These are phyloP conservation scores for Irpex lacteus DNA, from an alignment of 1,284 basidiomycete genomes.

Conservation along the genomic window DNA sequence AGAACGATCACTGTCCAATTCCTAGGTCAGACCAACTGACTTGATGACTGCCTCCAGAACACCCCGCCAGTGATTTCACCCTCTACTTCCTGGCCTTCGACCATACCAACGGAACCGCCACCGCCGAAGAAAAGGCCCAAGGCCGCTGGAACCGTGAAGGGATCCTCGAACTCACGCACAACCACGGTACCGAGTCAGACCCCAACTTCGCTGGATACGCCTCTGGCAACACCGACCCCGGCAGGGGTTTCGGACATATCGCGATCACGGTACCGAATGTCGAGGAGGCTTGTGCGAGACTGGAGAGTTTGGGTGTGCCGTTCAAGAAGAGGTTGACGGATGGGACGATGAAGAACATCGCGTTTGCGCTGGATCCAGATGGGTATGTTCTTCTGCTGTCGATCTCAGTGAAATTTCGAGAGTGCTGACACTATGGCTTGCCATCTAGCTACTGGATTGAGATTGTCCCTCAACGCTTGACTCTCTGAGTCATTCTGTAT, in stretches of 20 bases:
- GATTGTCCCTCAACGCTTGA: conserved; percentile 13
- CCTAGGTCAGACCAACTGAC: background rate
- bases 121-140: conserved; percentile 31
- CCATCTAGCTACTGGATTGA: conserved; percentile 21
- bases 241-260: conserved; percentile 84
- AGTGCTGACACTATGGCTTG: background rate
- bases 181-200: conserved; percentile 87
- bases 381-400: conserved; percentile 42
- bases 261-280: conserved; percentile 85
- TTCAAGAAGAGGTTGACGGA: conserved; percentile 91
- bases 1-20: background rate
- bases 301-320: conserved; percentile 78
- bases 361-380: conserved; percentile 89
- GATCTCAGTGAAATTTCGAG: background rate
- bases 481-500: background rate
- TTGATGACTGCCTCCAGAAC: conserved; percentile 4
- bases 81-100: conserved; percentile 84
- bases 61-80: conserved; percentile 44
- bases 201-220: conserved; percentile 76
- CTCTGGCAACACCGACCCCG: conserved; percentile 83
- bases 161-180: conserved; percentile 86
- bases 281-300: conserved; percentile 79
- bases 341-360: conserved; percentile 83
- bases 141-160: conserved; percentile 63
- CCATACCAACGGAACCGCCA: conserved; percentile 46